A percentile compares a stretch with the other conserved stretches of the same genome.
phyloP scores from a whole-genome alignment of 352 stramenopile genomes.

The Saprolegnia diclina region DNA sequence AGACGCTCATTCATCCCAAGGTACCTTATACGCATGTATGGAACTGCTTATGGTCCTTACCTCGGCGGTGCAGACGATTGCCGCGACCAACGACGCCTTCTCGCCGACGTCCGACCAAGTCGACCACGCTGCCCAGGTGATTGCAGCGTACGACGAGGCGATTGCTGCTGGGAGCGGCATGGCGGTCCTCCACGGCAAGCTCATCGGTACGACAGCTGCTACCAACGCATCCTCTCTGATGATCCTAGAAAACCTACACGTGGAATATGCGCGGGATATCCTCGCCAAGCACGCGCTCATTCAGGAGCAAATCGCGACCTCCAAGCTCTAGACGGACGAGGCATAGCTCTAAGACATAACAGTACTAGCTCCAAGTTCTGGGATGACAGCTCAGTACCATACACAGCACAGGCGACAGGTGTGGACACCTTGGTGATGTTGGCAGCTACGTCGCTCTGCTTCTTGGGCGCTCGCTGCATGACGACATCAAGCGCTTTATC shows the following conservation, averaged over 20 bases:
- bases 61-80: constrained; percentile 29
- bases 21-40: too few species aligned
- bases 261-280: constrained; percentile 30
- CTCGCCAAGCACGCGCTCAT: constrained; percentile 32
- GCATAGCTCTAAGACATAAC: too few species aligned
- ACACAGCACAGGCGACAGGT: too few species aligned
- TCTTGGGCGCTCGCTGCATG: too few species aligned
- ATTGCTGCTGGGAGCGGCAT: constrained; percentile 10
- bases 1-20: constrained; percentile 46
- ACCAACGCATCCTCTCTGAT: constrained; percentile 21
- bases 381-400: too few species aligned
- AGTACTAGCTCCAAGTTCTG: too few species aligned
- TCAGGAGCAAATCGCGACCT: constrained; percentile 7
- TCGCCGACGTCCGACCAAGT: constrained; percentile 33
- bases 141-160: constrained; percentile 27
- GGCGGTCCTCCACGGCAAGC: constrained; percentile 24
- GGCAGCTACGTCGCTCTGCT: too few species aligned
- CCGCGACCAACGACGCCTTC: constrained; percentile 33
- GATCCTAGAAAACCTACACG: constrained; percentile 33
- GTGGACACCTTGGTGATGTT: too few species aligned
- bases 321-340: constrained; percentile 14
- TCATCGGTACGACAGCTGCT: constrained; percentile 16
- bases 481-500: too few species aligned
- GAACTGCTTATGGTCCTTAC: background rate
- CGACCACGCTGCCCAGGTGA: constrained; percentile 32